phyloP scores from a whole-genome alignment of 2,329 filamentous ascomycete genomes.

The Colletotrichum liriopes region DNA sequence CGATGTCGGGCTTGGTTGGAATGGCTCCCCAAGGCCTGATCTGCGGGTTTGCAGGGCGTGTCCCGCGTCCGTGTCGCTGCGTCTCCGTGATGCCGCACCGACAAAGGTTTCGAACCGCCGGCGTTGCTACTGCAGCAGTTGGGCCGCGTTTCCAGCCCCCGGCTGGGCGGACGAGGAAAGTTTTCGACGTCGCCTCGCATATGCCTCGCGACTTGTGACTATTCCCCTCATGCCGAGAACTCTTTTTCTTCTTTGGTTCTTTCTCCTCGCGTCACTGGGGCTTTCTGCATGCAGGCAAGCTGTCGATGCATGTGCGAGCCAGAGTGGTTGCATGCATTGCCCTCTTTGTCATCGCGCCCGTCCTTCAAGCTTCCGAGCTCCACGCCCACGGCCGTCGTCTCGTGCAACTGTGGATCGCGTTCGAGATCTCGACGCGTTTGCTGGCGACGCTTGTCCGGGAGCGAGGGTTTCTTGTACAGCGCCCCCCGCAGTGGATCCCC shows the following conservation, averaged over 20 bases:
- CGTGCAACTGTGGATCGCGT: conserved; percentile 29
- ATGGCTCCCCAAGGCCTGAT: conserved; percentile 16
- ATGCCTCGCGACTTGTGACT: conserved; percentile 22
- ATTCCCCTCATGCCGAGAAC: not conserved
- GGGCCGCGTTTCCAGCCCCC: conserved; percentile 17
- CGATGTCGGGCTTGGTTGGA: not conserved
- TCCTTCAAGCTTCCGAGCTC: conserved; percentile 5
- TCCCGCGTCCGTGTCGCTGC: conserved; percentile 3
- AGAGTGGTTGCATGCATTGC: conserved; percentile 40
- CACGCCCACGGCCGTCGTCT: conserved; percentile 8
- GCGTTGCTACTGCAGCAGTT: conserved; percentile 23
- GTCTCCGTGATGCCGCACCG: conserved; percentile 17
- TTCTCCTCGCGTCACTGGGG: conserved; percentile 1
- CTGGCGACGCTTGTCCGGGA: conserved; percentile 32
- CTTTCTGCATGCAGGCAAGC: conserved; percentile 31
- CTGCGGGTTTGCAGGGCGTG: conserved; percentile 9
- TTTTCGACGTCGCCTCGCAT: conserved; percentile 4
- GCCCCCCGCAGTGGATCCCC: conserved; percentile 33
- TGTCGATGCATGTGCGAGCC: conserved; percentile 24
- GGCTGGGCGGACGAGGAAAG: not conserved
- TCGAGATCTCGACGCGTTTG: conserved; percentile 29
- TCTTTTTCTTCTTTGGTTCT: not conserved
- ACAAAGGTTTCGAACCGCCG: conserved; percentile 22
- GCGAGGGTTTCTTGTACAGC: conserved; percentile 10
- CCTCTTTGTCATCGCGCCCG: conserved; percentile 7